Evolutionary conservation across 1,284 basidiomycete species (phyloP).

Genomic region (Cerioporus squamosus): DNA sequence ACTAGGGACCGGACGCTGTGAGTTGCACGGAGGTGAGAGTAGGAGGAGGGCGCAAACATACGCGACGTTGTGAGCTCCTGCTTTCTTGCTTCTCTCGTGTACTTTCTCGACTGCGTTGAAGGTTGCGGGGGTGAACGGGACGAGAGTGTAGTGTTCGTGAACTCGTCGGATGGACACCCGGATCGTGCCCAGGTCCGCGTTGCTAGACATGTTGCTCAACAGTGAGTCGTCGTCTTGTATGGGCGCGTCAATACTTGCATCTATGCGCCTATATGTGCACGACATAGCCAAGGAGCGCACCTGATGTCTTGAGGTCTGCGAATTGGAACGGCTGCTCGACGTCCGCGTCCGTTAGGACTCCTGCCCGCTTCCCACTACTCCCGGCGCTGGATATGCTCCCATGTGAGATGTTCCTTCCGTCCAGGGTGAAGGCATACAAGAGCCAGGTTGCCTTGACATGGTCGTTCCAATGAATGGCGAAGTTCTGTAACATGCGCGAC

Average conservation of each 20-base stretch:
- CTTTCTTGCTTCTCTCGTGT: slow-evolving; percentile 27
- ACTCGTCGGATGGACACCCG: not conserved
- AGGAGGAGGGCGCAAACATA: slow-evolving; percentile 5
- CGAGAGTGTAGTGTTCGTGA: not conserved
- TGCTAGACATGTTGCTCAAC: not conserved
- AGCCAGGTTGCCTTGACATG: not conserved
- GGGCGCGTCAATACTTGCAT: not conserved
- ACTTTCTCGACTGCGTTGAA: slow-evolving; percentile 9
- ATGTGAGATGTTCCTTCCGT: slow-evolving; percentile 3
- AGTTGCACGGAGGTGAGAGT: not conserved
- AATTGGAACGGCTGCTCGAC: slow-evolving; percentile 12
- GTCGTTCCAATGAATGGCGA: slow-evolving; percentile 4
- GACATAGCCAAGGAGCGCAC: not conserved
- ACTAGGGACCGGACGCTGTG: not conserved
- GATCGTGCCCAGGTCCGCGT: slow-evolving; percentile 8
- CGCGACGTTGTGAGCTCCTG: slow-evolving; percentile 24
- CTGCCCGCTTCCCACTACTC: not conserved
- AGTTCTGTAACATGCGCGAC: not conserved
- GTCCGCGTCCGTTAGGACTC: slow-evolving; percentile 1
- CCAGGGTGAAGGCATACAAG: not conserved
- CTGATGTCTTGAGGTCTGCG: slow-evolving; percentile 3
- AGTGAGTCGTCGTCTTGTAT: slow-evolving; percentile 6
- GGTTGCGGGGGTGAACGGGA: not conserved
- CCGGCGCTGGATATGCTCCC: not conserved
- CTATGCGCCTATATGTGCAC: no score